These are phyloP conservation scores for Agaricales sp. DNA, from an alignment of 1,284 basidiomycete genomes.

Conservation along the genomic window DNA sequence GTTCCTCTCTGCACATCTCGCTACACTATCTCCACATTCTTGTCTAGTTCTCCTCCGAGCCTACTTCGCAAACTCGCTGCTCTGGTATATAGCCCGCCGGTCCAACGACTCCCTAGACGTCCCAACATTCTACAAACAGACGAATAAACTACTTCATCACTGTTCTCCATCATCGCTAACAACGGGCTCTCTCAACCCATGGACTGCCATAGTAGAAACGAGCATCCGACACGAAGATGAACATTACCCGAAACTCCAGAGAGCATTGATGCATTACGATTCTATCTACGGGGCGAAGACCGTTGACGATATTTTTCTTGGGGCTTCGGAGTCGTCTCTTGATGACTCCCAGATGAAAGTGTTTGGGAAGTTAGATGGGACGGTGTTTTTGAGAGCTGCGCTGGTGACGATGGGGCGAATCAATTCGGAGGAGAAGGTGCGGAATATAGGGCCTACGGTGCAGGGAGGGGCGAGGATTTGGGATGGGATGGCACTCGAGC, in stretches of 20 bases:
- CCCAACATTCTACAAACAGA: neutral
- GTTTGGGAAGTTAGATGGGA: neutral
- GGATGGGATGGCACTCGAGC: too few relatives aligned
- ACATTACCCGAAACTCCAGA: neutral
- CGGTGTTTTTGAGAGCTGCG: neutral
- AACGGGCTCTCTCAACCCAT: too few relatives aligned
- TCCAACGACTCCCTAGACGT: neutral
- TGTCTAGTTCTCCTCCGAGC: neutral
- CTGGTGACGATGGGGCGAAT: neutral
- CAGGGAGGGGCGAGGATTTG: too few relatives aligned
- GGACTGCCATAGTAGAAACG: neutral
- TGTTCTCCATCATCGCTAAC: too few relatives aligned
- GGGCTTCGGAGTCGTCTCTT: neutral
- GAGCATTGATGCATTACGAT: neutral
- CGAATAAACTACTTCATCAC: too few relatives aligned
- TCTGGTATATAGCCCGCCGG: neutral
- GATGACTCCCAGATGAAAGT: neutral
- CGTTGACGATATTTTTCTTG: neutral
- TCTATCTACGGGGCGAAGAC: neutral
- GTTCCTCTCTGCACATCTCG: neutral
- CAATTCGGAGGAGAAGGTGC: too few relatives aligned
- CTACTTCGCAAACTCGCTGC: neutral
- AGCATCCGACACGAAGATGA: neutral
- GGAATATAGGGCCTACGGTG: too few relatives aligned
- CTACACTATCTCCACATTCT: neutral